A percentile compares a stretch with the other conserved stretches of the same genome.
Conservation (phyloP, 352 stramenopile species). For the Globisporangium cylindrosporum region DNA sequence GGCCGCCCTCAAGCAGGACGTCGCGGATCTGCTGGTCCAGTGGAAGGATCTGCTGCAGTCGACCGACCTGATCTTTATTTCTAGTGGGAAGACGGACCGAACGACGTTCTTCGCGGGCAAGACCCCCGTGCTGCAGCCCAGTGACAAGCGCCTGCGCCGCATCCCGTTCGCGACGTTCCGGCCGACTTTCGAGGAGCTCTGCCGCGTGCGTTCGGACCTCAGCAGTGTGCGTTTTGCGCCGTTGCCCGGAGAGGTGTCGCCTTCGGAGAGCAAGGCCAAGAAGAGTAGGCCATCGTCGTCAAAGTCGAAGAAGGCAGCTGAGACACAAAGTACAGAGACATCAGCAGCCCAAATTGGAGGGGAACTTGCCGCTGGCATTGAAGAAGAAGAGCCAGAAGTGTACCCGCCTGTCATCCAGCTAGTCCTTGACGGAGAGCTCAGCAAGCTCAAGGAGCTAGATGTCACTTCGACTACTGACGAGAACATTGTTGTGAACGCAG, state of each 20-base stretch:
- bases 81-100: slow-evolving; percentile 66
- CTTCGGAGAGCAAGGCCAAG: slow-evolving; percentile 21
- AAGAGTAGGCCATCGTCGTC: not conserved
- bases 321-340: slow-evolving; percentile 28
- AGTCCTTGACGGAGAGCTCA: slow-evolving; percentile 31
- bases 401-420: slow-evolving; percentile 41
- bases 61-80: slow-evolving; percentile 71
- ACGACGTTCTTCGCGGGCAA: slow-evolving; percentile 81
- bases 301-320: slow-evolving; percentile 28
- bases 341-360: slow-evolving; percentile 7
- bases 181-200: slow-evolving; percentile 87
- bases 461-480: slow-evolving; percentile 20
- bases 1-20: slow-evolving; percentile 86
- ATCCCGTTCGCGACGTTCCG: slow-evolving; percentile 84
- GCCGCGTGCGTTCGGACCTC: slow-evolving; percentile 67
- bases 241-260: slow-evolving; percentile 25
- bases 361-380: slow-evolving; percentile 1
- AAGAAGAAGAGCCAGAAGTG: slow-evolving; percentile 19
- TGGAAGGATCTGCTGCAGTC: slow-evolving; percentile 70
- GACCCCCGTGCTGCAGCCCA: slow-evolving; percentile 50
- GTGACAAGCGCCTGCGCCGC: slow-evolving; percentile 62
- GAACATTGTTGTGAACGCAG: slow-evolving; percentile 36
- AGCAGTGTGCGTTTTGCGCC: slow-evolving; percentile 64
- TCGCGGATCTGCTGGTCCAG: slow-evolving; percentile 67
- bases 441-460: slow-evolving; percentile 33